phyloP scores from a whole-genome alignment of 2,329 filamentous ascomycete species.

The Corinectria fuckeliana region DNA sequence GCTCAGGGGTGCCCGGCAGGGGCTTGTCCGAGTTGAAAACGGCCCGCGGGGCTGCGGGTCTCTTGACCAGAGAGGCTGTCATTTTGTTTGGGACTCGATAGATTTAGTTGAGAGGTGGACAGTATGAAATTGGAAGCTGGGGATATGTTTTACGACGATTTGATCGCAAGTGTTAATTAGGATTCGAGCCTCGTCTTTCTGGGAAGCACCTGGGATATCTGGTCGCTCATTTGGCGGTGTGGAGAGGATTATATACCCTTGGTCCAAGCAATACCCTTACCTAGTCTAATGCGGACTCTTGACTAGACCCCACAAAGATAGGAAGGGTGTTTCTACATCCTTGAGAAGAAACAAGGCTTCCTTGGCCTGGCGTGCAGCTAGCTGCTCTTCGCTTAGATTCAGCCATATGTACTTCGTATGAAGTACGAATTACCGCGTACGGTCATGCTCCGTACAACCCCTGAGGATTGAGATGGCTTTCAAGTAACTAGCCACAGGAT shows the following conservation, averaged over 20 bases:
- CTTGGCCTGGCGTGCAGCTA: not conserved
- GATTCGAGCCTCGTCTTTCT: too few species aligned
- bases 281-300: not conserved
- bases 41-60: not conserved
- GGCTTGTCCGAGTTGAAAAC: slow-evolving; percentile 14
- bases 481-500: too few species aligned
- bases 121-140: not conserved
- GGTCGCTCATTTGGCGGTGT: not conserved
- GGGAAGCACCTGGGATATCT: not conserved
- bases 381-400: not conserved
- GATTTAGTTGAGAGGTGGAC: not conserved
- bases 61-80: not conserved
- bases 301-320: too few species aligned
- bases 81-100: too few species aligned
- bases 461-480: too few species aligned
- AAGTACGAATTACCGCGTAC: too few species aligned
- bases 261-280: too few species aligned
- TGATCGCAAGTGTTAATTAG: too few species aligned
- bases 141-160: not conserved
- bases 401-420: not conserved
- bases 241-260: slow-evolving; percentile 2
- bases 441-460: too few species aligned
- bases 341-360: not conserved
- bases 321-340: not conserved
- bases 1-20: slow-evolving; percentile 9